Evolutionary conservation across 257 asterid genomes (phyloP).

Genomic region (Plantago ovata): DNA sequence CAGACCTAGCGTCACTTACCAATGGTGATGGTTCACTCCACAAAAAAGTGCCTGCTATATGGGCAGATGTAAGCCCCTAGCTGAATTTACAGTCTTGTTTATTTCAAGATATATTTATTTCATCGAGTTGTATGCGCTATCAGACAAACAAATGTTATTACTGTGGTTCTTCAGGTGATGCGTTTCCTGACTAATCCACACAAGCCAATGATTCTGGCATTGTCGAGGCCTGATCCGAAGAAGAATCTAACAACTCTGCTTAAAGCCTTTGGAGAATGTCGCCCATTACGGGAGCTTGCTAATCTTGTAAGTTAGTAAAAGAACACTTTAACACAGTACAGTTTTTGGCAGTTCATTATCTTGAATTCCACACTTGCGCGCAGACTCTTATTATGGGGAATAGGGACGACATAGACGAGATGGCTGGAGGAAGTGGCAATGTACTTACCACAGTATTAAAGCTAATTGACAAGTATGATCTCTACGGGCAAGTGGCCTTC

Average conservation of each 20-base stretch:
- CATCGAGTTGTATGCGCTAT: not conserved
- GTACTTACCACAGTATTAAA: slow-evolving; percentile 70
- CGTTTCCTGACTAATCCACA: slow-evolving; percentile 79
- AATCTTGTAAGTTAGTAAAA: slow-evolving; percentile 59
- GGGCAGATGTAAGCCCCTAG: slow-evolving; percentile 63
- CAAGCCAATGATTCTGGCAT: slow-evolving; percentile 85
- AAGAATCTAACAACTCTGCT: slow-evolving; percentile 71
- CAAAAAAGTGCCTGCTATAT: slow-evolving; percentile 60
- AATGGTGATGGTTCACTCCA: slow-evolving; percentile 44
- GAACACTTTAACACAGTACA: not conserved
- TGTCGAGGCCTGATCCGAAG: slow-evolving; percentile 85
- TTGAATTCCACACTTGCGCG: slow-evolving; percentile 10
- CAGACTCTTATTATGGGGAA: slow-evolving; percentile 92
- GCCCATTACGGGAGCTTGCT: slow-evolving; percentile 70
- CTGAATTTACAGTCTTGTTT: not conserved
- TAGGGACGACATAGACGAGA: slow-evolving; percentile 77
- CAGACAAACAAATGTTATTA: not conserved
- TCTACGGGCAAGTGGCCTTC: slow-evolving; percentile 81
- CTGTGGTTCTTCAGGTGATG: slow-evolving; percentile 47
- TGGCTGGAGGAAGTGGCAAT: slow-evolving; percentile 62
- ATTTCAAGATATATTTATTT: not conserved
- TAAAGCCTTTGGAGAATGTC: slow-evolving; percentile 88
- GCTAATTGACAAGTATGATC: slow-evolving; percentile 72
- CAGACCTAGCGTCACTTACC: slow-evolving; percentile 40
- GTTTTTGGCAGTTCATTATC: not conserved